Evolutionary conservation across 306 rosid genomes (phyloP).

Genomic region (Cucumis melo): DNA sequence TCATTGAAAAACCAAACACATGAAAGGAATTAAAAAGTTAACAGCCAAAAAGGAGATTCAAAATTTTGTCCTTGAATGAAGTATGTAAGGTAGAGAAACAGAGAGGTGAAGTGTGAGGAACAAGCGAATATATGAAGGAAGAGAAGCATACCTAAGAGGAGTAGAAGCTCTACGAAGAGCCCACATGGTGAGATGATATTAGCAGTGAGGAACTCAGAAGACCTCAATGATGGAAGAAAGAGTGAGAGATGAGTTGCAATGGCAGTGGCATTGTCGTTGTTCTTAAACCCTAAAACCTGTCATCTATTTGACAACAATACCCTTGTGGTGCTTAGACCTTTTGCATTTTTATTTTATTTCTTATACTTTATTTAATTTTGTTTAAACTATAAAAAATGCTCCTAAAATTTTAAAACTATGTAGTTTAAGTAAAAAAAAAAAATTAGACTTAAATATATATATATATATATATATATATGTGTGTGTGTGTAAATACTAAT

Average conservation of each 20-base stretch:
- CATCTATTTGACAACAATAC: too few species aligned
- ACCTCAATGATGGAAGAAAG: neutral
- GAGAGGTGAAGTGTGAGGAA: neutral
- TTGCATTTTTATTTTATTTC: too few species aligned
- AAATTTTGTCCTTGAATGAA: neutral
- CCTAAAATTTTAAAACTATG: too few species aligned
- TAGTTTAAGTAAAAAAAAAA: too few species aligned
- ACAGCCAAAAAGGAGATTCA: neutral
- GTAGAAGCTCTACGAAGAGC: slow-evolving; percentile 6
- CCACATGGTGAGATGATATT: slow-evolving; percentile 3
- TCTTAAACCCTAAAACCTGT: neutral
- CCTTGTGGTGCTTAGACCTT: too few species aligned
- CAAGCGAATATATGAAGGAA: neutral
- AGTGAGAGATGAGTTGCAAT: neutral
- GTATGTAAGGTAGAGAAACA: neutral
- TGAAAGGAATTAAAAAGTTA: neutral
- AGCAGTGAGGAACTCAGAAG: neutral
- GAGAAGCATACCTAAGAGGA: slow-evolving; percentile 11
- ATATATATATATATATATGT: too few species aligned
- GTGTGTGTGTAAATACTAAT: too few species aligned
- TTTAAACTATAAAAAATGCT: too few species aligned
- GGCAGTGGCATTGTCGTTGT: neutral
- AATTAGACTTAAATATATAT: too few species aligned
- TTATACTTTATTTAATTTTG: too few species aligned
- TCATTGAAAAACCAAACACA: neutral